Percentiles rank a stretch among this genome's conserved stretches.
These are phyloP conservation scores for Phyllosticta citrichinensis DNA, from an alignment of 2,329 filamentous ascomycete genomes.

Conservation along the genomic window DNA sequence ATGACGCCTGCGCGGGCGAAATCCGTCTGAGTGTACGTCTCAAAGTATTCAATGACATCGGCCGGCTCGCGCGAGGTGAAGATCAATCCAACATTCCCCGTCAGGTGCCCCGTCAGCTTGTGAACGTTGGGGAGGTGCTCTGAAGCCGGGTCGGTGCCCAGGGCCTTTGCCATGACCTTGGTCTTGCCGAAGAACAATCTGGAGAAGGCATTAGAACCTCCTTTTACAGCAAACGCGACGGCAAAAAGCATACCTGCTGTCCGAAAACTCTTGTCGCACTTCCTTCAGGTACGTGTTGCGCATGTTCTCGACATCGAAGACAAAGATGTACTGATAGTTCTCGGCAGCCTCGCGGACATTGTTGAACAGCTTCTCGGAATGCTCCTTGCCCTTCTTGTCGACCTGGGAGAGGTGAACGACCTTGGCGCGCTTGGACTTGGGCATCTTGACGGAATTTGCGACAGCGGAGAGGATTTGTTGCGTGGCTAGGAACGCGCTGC, in stretches of 20 bases:
- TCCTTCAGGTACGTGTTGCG: constrained; percentile 93
- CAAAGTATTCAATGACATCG: constrained; percentile 63
- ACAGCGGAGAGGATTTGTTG: constrained; percentile 3
- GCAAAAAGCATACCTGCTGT: constrained; percentile 58
- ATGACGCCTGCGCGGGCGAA: constrained; percentile 79
- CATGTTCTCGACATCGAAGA: constrained; percentile 94
- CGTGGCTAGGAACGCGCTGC: neutral
- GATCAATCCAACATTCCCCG: constrained; percentile 78
- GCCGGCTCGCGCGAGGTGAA: constrained; percentile 70
- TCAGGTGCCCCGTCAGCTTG: constrained; percentile 57
- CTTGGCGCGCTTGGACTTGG: constrained; percentile 88
- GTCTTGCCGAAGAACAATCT: constrained; percentile 93
- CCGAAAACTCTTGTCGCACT: constrained; percentile 71
- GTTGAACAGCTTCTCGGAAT: constrained; percentile 75
- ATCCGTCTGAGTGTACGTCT: constrained; percentile 63
- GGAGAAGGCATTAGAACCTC: neutral
- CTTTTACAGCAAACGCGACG: neutral
- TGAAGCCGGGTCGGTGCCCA: constrained; percentile 67
- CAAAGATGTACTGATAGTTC: constrained; percentile 82
- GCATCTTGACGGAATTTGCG: constrained; percentile 51
- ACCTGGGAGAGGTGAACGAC: constrained; percentile 86
- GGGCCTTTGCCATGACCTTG: constrained; percentile 94
- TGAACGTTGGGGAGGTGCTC: constrained; percentile 73
- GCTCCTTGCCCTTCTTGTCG: constrained; percentile 86
- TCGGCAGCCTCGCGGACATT: constrained; percentile 79